phyloP scores from a whole-genome alignment of 2,329 filamentous ascomycete genomes.

The Biscogniauxia sp. region DNA sequence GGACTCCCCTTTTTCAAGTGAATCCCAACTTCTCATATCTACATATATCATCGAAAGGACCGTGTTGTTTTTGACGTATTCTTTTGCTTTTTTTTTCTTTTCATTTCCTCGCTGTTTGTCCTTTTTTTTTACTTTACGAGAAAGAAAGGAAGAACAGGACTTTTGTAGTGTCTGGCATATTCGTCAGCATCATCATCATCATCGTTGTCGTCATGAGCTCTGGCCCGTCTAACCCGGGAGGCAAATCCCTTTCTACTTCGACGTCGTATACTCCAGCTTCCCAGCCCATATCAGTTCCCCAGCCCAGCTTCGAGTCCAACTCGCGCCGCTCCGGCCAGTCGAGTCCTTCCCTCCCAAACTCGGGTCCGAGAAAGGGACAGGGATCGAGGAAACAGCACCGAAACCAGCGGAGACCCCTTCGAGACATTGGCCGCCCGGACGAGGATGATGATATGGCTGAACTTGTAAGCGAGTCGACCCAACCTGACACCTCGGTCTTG shows the following conservation, averaged over 20 bases:
- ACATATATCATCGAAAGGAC: neutral
- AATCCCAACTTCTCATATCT: neutral
- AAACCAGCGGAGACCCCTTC: constrained; percentile 68
- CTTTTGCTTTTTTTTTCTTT: neutral
- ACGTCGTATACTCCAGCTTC: constrained; percentile 40
- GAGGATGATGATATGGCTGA: constrained; percentile 89
- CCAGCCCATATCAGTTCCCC: constrained; percentile 41
- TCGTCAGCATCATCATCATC: no score
- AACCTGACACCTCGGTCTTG: neutral
- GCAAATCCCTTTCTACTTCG: constrained; percentile 50
- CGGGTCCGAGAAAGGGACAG: constrained; percentile 72
- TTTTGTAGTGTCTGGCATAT: constrained; percentile 3
- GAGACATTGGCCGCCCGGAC: constrained; percentile 44
- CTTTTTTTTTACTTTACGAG: neutral
- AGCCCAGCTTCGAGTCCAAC: constrained; percentile 46
- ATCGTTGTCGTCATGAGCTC: constrained; percentile 30
- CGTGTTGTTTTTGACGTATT: neutral
- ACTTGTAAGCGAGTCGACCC: constrained; percentile 47
- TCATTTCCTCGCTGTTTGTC: neutral
- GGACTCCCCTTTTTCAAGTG: constrained; percentile 24
- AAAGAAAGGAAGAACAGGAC: neutral
- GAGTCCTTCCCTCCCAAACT: constrained; percentile 32
- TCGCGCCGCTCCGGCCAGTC: constrained; percentile 45
- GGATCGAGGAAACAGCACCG: constrained; percentile 78
- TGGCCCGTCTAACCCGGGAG: constrained; percentile 40